phyloP scores from a whole-genome alignment of 495 filamentous ascomycete genomes.

The Talaromyces ruber region DNA sequence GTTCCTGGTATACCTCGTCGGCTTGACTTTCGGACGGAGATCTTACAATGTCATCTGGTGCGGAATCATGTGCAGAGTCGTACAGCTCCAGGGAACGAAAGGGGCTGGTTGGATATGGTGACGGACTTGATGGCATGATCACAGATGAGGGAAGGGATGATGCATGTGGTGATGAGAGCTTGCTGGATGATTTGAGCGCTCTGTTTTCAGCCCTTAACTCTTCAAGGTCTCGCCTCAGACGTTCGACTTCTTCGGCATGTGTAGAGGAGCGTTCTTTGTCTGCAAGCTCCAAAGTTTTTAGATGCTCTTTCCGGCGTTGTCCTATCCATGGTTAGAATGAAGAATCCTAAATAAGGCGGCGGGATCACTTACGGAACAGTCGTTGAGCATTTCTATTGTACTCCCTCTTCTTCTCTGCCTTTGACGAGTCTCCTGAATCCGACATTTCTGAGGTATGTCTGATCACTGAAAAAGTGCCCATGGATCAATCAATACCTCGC shows the following conservation, averaged over 20 bases:
- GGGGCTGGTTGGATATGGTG: slow-evolving; percentile 6
- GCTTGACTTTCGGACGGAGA: neutral
- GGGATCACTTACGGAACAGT: slow-evolving; percentile 7
- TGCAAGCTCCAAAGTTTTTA: slow-evolving; percentile 25
- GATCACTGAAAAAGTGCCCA: neutral
- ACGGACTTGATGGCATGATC: neutral
- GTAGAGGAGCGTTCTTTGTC: slow-evolving; percentile 22
- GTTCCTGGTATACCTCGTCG: neutral
- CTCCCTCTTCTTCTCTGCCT: slow-evolving; percentile 12
- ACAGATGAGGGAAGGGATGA: slow-evolving; percentile 4
- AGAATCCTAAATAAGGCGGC: neutral
- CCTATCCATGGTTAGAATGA: slow-evolving; percentile 9
- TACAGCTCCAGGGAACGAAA: slow-evolving; percentile 5
- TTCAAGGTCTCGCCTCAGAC: slow-evolving; percentile 19
- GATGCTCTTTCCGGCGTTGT: slow-evolving; percentile 26
- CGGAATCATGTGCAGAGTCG: neutral
- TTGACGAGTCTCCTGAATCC: slow-evolving; percentile 8
- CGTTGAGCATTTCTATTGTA: slow-evolving; percentile 13
- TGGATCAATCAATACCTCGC: neutral
- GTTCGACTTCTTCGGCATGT: slow-evolving; percentile 26
- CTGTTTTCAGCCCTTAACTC: slow-evolving; percentile 25
- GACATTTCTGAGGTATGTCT: slow-evolving; percentile 6
- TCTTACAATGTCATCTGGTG: neutral
- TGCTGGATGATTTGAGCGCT: slow-evolving; percentile 7
- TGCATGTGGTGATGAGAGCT: neutral